Conservation (phyloP, 805 yeast genomes). For the Vanderwaltozyma polyspora region DNA sequence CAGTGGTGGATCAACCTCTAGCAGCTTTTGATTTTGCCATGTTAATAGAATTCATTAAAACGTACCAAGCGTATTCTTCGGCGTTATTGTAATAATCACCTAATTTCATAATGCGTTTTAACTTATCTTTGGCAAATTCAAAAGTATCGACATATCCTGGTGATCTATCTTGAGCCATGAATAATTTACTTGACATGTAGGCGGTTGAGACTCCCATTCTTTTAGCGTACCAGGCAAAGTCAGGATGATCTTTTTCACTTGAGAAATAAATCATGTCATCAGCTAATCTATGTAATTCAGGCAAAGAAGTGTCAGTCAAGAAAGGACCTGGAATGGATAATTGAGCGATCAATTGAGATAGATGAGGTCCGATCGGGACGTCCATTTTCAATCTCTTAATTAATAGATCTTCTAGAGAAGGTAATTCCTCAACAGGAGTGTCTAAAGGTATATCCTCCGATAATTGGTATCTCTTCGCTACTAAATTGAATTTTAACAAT, state of each 20-base stretch:
- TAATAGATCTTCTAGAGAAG: slow-evolving; percentile 33
- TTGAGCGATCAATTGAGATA: slow-evolving; percentile 37
- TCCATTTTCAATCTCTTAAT: slow-evolving; percentile 39
- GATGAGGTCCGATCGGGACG: slow-evolving; percentile 26
- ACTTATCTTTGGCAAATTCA: slow-evolving; percentile 50
- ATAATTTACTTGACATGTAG: slow-evolving; percentile 67
- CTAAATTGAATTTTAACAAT: slow-evolving; percentile 45
- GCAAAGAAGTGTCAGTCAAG: slow-evolving; percentile 38
- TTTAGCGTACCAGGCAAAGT: slow-evolving; percentile 89
- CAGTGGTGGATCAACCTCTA: slow-evolving; percentile 32
- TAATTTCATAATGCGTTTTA: slow-evolving; percentile 39
- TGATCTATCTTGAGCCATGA: slow-evolving; percentile 67
- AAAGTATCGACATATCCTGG: slow-evolving; percentile 43
- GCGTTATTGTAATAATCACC: slow-evolving; percentile 53
- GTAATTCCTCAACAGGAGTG: slow-evolving; percentile 18
- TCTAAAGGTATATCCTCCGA: slow-evolving; percentile 26
- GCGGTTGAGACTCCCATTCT: slow-evolving; percentile 58
- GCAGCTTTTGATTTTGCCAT: slow-evolving; percentile 59
- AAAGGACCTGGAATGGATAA: slow-evolving; percentile 54
- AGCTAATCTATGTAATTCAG: slow-evolving; percentile 60
- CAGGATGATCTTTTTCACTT: slow-evolving; percentile 61
- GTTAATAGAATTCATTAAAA: slow-evolving; percentile 49
- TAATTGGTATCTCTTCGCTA: slow-evolving; percentile 36
- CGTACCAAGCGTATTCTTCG: slow-evolving; percentile 71
- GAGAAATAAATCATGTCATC: slow-evolving; percentile 78